These are phyloP conservation scores for Aspergillus bridgeri DNA, from an alignment of 495 filamentous ascomycete species.

Conservation along the genomic window DNA sequence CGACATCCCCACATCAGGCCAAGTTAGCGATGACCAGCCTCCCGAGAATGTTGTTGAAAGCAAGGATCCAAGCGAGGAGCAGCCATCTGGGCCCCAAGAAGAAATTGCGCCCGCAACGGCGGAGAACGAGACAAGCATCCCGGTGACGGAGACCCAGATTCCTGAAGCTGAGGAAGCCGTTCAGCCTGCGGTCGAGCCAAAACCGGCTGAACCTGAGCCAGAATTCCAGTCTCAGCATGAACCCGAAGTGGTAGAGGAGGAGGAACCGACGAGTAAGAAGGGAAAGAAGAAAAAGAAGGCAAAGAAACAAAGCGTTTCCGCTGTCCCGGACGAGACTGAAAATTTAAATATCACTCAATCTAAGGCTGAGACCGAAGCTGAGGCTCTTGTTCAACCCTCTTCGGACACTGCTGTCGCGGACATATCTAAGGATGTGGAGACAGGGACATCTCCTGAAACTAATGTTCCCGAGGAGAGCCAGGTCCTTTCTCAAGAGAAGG, in stretches of 20 bases:
- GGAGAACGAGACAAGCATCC: background rate
- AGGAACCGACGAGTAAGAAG: slow-evolving; percentile 30
- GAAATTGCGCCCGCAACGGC: background rate
- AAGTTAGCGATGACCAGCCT: background rate
- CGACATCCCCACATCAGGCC: background rate
- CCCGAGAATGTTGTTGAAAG: background rate
- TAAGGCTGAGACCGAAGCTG: background rate
- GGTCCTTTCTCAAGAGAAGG: slow-evolving; percentile 9
- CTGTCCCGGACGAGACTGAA: slow-evolving; percentile 2
- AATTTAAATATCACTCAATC: background rate
- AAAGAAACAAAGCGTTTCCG: slow-evolving; percentile 20
- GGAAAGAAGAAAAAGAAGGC: slow-evolving; percentile 34
- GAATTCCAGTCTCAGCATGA: background rate
- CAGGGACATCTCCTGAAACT: slow-evolving; percentile 10
- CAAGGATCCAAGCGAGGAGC: background rate
- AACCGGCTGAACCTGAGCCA: slow-evolving; percentile 10
- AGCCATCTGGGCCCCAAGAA: background rate
- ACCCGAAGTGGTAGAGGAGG: slow-evolving; percentile 12
- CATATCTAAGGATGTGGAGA: background rate
- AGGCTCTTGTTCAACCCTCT: background rate
- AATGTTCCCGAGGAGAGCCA: background rate
- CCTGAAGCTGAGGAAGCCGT: background rate
- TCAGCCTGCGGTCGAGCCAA: background rate
- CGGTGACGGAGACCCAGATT: background rate
- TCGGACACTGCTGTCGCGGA: background rate